Base-by-base conservation (phyloP, 2,329 filamentous ascomycete genomes). In the Sarocladium kiliense region DNA sequence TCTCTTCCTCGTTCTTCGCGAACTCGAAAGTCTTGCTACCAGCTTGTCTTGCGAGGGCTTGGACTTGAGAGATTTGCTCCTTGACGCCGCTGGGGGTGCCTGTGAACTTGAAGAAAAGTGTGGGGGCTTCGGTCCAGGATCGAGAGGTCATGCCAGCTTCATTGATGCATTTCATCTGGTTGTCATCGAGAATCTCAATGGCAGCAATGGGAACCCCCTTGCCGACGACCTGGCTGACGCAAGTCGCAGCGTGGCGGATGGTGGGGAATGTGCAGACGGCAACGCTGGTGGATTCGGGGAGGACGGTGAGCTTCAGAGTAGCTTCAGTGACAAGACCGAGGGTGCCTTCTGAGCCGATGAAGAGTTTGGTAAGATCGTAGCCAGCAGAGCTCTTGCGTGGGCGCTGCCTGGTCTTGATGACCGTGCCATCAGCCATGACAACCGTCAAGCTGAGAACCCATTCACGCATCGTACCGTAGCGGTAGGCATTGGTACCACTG, bases 401-500 rank as follows among this genome's bases (percentile, higher is more conserved):
- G 50, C 91, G 82, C 71, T 95, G 91, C 59, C 89, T 81, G 11
- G 92, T 97, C 77, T 92, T 93, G 73, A 97, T 87, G 53, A 96
- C 73, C 1, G 91, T 96, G 51, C 91, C 91, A 69, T 96, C 92
- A 18, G 91, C 91, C 63, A 96, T 79, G 11, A 96, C 91, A 3
- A 96, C 89, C 0, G 91, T 96, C 61, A 96, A 73, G 54, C 83
- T 88, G 21, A 96, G 74, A 12, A 96, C 92, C 91, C 91, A 96
- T 67, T 96, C 91, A 59, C 89, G 86, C 91, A 96, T 96, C 2
- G 91, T 96, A 59, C 91, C 92, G 69, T 96, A 96, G 56, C 91
- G 81, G 74, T 95, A 96, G 16, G 91, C 87, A 68, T 96, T 96
- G 14, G 91, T 96, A 57, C 91, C 91, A 65, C 78, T 82, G 73